Conservation (phyloP, 257 asterid species). For the Echium plantagineum region DNA sequence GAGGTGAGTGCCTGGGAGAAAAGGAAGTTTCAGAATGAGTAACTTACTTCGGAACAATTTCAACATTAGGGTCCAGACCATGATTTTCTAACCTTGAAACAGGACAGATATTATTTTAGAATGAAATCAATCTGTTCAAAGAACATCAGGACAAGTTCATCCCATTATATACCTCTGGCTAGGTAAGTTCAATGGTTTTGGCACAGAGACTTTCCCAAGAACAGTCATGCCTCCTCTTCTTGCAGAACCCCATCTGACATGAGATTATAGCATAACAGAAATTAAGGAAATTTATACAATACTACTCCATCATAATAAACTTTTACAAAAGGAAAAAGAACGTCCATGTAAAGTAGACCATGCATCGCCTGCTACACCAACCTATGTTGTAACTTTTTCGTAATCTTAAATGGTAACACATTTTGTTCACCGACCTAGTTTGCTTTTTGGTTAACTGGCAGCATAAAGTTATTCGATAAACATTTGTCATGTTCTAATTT, state of each 20-base stretch:
- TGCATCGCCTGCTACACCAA: background rate
- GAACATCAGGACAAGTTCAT: constrained; percentile 7
- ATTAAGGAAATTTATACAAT: background rate
- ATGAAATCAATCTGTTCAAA: constrained; percentile 10
- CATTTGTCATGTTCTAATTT: too few species aligned
- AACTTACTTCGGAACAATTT: constrained; percentile 97
- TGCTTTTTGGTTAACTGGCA: too few species aligned
- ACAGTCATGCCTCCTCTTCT: constrained; percentile 94
- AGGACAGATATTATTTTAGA: constrained; percentile 22
- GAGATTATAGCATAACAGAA: constrained; percentile 9
- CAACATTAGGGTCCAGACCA: constrained; percentile 89
- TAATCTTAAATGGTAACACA: background rate
- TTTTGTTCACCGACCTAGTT: background rate
- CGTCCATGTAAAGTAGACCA: background rate
- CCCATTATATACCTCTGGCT: constrained; percentile 61
- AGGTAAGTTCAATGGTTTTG: constrained; percentile 93
- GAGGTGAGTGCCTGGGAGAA: constrained; percentile 4
- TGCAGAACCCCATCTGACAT: constrained; percentile 67
- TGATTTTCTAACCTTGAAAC: constrained; percentile 82
- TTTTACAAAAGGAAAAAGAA: background rate
- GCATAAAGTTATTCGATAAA: too few species aligned
- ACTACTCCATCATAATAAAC: constrained; percentile 1
- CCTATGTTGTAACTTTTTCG: too few species aligned
- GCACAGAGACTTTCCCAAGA: constrained; percentile 89
- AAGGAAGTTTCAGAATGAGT: background rate